A percentile compares a stretch with the other conserved stretches of the same genome.
These are phyloP conservation scores for Wakefieldia striispora DNA, from an alignment of 768 basidiomycete genomes.

Conservation along the genomic window DNA sequence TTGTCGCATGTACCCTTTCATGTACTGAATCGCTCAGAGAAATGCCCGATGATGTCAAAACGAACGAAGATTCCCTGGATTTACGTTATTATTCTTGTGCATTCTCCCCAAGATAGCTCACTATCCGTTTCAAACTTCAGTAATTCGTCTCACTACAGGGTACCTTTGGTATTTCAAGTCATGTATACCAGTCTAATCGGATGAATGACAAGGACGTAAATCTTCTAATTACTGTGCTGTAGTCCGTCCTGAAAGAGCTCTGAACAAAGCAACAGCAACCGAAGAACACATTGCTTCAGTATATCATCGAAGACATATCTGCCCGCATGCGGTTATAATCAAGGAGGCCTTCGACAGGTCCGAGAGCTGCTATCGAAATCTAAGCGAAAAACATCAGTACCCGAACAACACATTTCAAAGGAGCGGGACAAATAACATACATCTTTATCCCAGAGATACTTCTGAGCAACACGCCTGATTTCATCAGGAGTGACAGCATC, in stretches of 20 bases:
- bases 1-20: conserved; percentile 8
- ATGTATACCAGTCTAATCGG: conserved; percentile 23
- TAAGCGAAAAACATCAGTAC: conserved; percentile 27
- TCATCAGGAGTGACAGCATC: conserved; percentile 86
- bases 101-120: too few species aligned
- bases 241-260: not conserved
- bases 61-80: too few species aligned
- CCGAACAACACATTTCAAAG: not conserved
- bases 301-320: conserved; percentile 79
- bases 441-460: conserved; percentile 97
- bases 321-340: conserved; percentile 91
- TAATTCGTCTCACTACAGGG: too few species aligned
- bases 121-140: too few species aligned
- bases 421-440: conserved; percentile 42
- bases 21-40: conserved; percentile 10
- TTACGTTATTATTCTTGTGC: too few species aligned
- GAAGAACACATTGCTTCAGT: conserved; percentile 38
- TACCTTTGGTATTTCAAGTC: conserved; percentile 9
- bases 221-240: conserved; percentile 18
- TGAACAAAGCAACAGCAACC: not conserved
- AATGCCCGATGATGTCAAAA: not conserved
- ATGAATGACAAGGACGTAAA: conserved; percentile 16
- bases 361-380: conserved; percentile 87
- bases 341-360: conserved; percentile 85
- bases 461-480: conserved; percentile 92